These are phyloP conservation scores for Hypoxylon rubiginosum DNA, from an alignment of 2,329 filamentous ascomycete genomes.

Conservation along the genomic window DNA sequence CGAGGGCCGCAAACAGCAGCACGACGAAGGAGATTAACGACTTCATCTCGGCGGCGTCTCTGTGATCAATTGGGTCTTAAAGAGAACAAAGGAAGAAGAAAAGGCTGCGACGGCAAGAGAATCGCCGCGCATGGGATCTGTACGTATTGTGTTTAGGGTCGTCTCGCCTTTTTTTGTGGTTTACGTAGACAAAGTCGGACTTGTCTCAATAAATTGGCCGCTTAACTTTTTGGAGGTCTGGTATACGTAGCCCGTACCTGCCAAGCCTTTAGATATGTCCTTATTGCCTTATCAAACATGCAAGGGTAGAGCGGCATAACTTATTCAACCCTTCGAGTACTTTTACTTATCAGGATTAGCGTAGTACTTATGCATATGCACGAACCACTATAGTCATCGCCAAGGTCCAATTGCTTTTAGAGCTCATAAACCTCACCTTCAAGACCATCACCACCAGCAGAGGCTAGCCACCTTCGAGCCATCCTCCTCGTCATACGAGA, in stretches of 20 bases:
- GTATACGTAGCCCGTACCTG: conserved; percentile 53
- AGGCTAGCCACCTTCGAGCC: conserved; percentile 10
- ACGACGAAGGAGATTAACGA: conserved; percentile 79
- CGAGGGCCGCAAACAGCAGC: conserved; percentile 74
- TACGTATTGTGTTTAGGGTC: conserved; percentile 14
- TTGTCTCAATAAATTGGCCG: conserved; percentile 38
- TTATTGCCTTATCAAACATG: neutral
- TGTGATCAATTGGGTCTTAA: conserved; percentile 35
- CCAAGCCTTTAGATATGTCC: conserved; percentile 42
- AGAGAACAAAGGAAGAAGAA: conserved; percentile 39
- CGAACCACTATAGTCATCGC: conserved; percentile 26
- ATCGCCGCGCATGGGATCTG: conserved; percentile 45
- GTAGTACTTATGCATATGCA: conserved; percentile 28
- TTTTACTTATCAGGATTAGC: neutral
- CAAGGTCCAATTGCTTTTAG: conserved; percentile 16
- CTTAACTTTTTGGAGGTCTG: conserved; percentile 42
- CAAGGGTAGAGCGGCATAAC: conserved; percentile 5
- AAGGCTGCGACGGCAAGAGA: conserved; percentile 42
- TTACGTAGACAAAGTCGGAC: conserved; percentile 27
- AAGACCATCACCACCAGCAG: conserved; percentile 22
- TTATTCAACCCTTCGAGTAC: conserved; percentile 18
- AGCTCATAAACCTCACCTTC: conserved; percentile 35
- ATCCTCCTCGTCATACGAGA: conserved; percentile 11
- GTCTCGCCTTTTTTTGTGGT: neutral
- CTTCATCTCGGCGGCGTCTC: conserved; percentile 73